Evolutionary conservation across 441 rosid genomes (phyloP).

Genomic region (Brassica hybrid): DNA sequence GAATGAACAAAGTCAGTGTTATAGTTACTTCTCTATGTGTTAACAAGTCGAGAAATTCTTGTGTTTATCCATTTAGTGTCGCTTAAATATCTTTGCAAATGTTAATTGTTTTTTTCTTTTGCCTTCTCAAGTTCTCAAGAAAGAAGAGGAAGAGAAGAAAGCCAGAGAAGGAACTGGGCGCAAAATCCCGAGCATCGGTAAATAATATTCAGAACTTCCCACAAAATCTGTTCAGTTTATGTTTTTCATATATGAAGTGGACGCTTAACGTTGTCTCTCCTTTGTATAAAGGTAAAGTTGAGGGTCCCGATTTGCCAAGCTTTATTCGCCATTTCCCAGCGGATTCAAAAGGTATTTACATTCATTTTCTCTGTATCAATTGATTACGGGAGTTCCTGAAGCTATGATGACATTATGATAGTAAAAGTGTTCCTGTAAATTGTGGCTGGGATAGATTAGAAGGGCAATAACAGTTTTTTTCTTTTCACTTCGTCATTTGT

Average conservation of each 20-base stretch:
- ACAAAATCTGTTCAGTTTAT: constrained; percentile 11
- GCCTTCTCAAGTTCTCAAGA: constrained; percentile 64
- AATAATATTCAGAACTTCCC: constrained; percentile 39
- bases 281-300: constrained; percentile 60
- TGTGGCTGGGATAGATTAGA: neutral
- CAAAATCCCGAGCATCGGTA: constrained; percentile 48
- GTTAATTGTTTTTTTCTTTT: constrained; percentile 1
- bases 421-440: neutral
- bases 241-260: constrained; percentile 15
- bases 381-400: neutral
- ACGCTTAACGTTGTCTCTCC: constrained; percentile 27
- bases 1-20: constrained; percentile 6
- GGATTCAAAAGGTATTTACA: constrained; percentile 60
- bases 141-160: constrained; percentile 84
- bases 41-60: constrained; percentile 7
- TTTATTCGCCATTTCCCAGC: constrained; percentile 79
- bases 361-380: constrained; percentile 20
- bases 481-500: constrained; percentile 1
- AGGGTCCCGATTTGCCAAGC: constrained; percentile 86
- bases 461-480: neutral
- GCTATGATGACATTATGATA: constrained; percentile 3
- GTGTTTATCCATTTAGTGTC: neutral
- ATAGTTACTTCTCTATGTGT: neutral
- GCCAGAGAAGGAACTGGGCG: constrained; percentile 64
- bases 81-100: constrained; percentile 4